Evolutionary conservation across 1,139 yeast genomes (phyloP), one percentile per base, ranked within the genome.

Genomic region (Fermentozyma sake): DNA sequence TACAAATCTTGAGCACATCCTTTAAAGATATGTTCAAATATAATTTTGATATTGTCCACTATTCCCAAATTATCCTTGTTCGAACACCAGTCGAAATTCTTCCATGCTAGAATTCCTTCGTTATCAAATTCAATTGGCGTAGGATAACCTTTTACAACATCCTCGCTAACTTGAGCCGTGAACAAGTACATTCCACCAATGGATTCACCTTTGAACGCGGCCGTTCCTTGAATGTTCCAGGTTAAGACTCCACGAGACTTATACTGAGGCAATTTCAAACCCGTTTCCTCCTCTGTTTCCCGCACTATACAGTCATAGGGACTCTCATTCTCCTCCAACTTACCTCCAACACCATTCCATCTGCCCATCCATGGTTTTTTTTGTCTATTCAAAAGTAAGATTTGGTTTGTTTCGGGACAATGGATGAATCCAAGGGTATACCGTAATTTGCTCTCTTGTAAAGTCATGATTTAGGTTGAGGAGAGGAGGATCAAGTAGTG

Each of bases 301-400:
- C 74, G 38, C 4, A 59, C 49, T 12, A 68, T 66, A 31, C 74
- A 64, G 7, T 58, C 55, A 17, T 52, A 34, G 2, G 72, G 63
- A 3, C 57, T 35, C 38, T 65, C 72, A 7, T 36, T 47, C 0
- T 39, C 31, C 15, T 66, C 68, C 11, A 68, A 38, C 37, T 68
- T 68, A 1, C 75, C 75, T 3, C 74, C 74, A 9, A 68, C 68
- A 2, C 74, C 75, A 37, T 68, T 68, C 73, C 74, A 68, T 30
- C 65, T 47, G 3, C 75, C 75, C 72, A 65, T 68, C 70, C 72
- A 68, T 2, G 74, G 75, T 12, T 58, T 48, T 35, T 67, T 68
- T 30, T 60, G 55, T 18, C 75, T 46, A 32, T 68, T 68, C 16
- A 68, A 45, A 6, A 68, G 47, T 6, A 68, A 53, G 9, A 66